Percentiles rank a stretch among this genome's conserved stretches.
Conservation (phyloP, 257 asterid genomes). For the Thymus mandschuricus region DNA sequence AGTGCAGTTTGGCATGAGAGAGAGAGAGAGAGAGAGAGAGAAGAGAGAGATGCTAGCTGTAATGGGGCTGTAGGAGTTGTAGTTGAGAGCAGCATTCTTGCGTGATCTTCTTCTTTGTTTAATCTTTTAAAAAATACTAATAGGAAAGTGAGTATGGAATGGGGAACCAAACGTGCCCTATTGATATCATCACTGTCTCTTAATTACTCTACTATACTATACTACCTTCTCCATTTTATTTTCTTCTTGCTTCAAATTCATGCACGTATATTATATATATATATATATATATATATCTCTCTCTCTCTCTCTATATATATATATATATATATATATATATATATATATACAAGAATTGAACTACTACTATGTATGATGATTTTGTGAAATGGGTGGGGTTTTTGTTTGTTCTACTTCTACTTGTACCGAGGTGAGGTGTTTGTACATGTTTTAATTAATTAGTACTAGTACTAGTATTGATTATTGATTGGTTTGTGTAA, state of each 20-base stretch:
- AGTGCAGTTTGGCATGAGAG: conserved; percentile 62
- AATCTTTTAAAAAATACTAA: not conserved
- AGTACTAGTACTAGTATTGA: too few relatives aligned
- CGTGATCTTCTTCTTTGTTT: conserved; percentile 52
- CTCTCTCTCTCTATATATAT: too few relatives aligned
- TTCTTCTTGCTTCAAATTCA: conserved; percentile 25
- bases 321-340: too few relatives aligned
- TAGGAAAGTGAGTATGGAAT: conserved; percentile 21
- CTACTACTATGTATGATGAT: not conserved
- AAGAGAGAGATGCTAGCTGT: conserved; percentile 68
- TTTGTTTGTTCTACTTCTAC: conserved; percentile 21
- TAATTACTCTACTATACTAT: conserved; percentile 24
- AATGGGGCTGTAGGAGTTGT: conserved; percentile 60
- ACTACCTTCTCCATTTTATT: conserved; percentile 20
- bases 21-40: conserved; percentile 32
- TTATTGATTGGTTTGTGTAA: too few relatives aligned
- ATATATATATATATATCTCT: too few relatives aligned
- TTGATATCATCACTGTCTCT: conserved; percentile 63
- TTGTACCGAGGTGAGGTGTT: conserved; percentile 26
- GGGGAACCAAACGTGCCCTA: conserved; percentile 92
- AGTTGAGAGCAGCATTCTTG: conserved; percentile 75
- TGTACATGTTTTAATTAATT: not conserved
- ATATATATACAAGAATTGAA: too few relatives aligned
- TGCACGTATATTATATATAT: conserved; percentile 39
- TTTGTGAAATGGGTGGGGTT: conserved; percentile 1